Conservation (phyloP, 495 filamentous ascomycete species). For the Podospora pseudocomata region DNA sequence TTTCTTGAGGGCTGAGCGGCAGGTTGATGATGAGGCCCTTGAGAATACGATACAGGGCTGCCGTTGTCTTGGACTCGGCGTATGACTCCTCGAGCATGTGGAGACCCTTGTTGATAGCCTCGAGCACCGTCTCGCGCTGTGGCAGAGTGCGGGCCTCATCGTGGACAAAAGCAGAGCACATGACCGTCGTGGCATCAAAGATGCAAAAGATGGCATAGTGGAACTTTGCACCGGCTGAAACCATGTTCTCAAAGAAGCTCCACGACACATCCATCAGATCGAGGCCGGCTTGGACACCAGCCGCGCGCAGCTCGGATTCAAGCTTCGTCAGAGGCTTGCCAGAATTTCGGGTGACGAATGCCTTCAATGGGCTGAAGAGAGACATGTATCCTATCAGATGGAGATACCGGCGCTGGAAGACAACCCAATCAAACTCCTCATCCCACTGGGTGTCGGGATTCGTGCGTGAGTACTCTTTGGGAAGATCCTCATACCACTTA, state of each 20-base stretch:
- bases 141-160: constrained; percentile 42
- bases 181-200: constrained; percentile 49
- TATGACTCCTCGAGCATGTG: constrained; percentile 38
- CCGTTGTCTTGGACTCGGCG: constrained; percentile 27
- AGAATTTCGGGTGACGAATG: constrained; percentile 39
- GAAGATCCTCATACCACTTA: constrained; percentile 42
- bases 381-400: constrained; percentile 48
- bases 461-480: constrained; percentile 38
- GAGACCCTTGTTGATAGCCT: constrained; percentile 38
- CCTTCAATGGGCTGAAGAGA: constrained; percentile 43
- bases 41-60: constrained; percentile 30
- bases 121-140: constrained; percentile 39
- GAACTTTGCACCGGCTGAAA: constrained; percentile 46
- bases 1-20: constrained; percentile 27
- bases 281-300: constrained; percentile 42
- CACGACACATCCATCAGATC: constrained; percentile 42
- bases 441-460: constrained; percentile 48
- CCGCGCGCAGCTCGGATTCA: constrained; percentile 28
- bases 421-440: constrained; percentile 37
- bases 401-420: constrained; percentile 49
- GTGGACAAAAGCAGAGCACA: constrained; percentile 51
- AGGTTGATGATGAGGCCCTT: constrained; percentile 25
- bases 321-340: constrained; percentile 27
- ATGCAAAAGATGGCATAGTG: constrained; percentile 52
- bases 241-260: constrained; percentile 40